These are phyloP conservation scores for Oidiodendron maius DNA, from an alignment of 495 filamentous ascomycete genomes.

Conservation along the genomic window DNA sequence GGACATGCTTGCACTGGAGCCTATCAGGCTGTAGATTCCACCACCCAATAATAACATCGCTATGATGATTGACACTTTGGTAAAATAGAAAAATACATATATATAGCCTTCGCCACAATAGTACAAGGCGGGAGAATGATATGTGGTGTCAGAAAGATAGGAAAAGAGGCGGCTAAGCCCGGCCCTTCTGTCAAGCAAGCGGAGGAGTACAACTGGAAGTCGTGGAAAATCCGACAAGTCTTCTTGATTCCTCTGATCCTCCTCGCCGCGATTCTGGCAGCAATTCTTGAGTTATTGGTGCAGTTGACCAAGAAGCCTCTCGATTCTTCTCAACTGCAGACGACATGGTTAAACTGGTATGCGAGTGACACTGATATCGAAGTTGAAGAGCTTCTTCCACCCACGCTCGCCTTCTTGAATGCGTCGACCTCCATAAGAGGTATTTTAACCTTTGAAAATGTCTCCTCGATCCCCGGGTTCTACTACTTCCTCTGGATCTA, in stretches of 20 bases:
- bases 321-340: neutral
- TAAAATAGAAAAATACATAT: no score
- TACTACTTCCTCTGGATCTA: neutral
- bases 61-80: no score
- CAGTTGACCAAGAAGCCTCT: neutral
- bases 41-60: no score
- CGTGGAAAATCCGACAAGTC: neutral
- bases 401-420: neutral
- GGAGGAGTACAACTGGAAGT: neutral
- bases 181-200: constrained; percentile 9
- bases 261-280: neutral
- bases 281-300: neutral
- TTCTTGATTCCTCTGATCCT: neutral
- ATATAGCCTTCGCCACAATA: no score
- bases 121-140: no score
- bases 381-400: neutral
- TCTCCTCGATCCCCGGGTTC: neutral
- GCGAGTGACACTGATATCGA: neutral
- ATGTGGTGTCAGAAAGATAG: no score
- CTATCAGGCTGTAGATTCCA: no score
- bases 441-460: neutral
- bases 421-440: neutral
- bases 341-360: neutral
- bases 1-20: no score
- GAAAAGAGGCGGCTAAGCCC: no score